A percentile compares a stretch with the other conserved stretches of the same genome.
Evolutionary conservation across 1,284 basidiomycete species (phyloP).

Genomic region (Xerocomus nothofagi): DNA sequence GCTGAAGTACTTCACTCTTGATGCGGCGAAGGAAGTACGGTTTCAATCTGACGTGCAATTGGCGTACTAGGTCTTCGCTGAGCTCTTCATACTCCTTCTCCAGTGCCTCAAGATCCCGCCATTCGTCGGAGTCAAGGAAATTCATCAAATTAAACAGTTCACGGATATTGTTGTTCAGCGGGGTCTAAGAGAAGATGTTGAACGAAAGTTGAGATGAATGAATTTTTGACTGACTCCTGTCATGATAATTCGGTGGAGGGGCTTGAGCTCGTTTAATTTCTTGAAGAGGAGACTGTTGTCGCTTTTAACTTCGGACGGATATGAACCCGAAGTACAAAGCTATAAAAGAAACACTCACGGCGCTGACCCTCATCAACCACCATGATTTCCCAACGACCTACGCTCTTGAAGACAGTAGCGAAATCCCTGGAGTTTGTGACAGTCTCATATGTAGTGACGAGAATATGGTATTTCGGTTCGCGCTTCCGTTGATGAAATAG

Average conservation of each 20-base stretch:
- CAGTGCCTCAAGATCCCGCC: conserved; percentile 71
- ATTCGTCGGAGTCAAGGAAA: conserved; percentile 80
- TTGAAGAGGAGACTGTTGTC: conserved; percentile 81
- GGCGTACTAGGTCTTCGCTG: conserved; percentile 74
- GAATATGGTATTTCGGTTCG: conserved; percentile 76
- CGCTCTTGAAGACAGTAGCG: conserved; percentile 68
- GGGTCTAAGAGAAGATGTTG: conserved; percentile 57
- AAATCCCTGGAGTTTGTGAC: conserved; percentile 70
- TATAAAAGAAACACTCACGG: conserved; percentile 48
- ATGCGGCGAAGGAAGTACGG: conserved; percentile 93
- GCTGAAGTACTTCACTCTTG: conserved; percentile 88
- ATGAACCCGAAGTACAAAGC: conserved; percentile 5
- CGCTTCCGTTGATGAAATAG: conserved; percentile 62
- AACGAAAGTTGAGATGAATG: background rate
- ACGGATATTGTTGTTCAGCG: conserved; percentile 94
- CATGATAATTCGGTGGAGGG: conserved; percentile 85
- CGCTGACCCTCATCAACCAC: conserved; percentile 94
- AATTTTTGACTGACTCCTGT: conserved; percentile 65
- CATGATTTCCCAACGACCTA: conserved; percentile 89
- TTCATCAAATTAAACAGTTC: conserved; percentile 96
- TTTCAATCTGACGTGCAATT: conserved; percentile 75
- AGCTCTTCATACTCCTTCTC: conserved; percentile 75
- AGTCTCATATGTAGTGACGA: conserved; percentile 89
- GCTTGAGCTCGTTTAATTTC: conserved; percentile 78
- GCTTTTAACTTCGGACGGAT: conserved; percentile 64